These are phyloP conservation scores for Blastomyces emzantsi DNA, from an alignment of 2,329 filamentous ascomycete genomes.

Conservation along the genomic window DNA sequence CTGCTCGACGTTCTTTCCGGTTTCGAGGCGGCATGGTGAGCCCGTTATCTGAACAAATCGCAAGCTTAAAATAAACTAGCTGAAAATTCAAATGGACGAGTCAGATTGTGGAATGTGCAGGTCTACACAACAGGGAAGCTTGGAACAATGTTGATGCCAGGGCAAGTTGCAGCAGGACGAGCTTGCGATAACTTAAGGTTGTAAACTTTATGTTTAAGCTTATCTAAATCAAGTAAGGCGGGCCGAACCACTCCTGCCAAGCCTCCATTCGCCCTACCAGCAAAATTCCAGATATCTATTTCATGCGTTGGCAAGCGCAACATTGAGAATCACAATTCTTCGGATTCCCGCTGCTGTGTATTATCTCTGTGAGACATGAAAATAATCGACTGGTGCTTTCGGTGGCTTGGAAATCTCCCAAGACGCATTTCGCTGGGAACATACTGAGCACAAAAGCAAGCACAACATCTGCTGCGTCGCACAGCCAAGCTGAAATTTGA, in stretches of 20 bases:
- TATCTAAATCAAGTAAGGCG: neutral
- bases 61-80: neutral
- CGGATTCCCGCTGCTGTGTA: neutral
- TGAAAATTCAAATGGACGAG: neutral
- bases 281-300: neutral
- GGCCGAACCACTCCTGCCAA: neutral
- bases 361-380: neutral
- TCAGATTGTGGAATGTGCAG: neutral
- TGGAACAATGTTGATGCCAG: neutral
- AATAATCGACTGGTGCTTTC: neutral
- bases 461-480: no score
- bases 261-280: neutral
- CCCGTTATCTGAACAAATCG: neutral
- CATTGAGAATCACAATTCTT: neutral
- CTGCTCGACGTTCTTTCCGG: constrained; percentile 33
- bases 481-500: neutral
- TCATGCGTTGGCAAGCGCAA: neutral
- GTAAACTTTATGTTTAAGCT: neutral
- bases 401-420: neutral
- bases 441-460: no score
- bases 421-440: no score
- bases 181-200: constrained; percentile 4
- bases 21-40: constrained; percentile 20
- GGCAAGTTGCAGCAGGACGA: neutral
- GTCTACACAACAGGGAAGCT: no score